phyloP scores from a whole-genome alignment of 2,329 filamentous ascomycete species.

The Coniella lustricola region DNA sequence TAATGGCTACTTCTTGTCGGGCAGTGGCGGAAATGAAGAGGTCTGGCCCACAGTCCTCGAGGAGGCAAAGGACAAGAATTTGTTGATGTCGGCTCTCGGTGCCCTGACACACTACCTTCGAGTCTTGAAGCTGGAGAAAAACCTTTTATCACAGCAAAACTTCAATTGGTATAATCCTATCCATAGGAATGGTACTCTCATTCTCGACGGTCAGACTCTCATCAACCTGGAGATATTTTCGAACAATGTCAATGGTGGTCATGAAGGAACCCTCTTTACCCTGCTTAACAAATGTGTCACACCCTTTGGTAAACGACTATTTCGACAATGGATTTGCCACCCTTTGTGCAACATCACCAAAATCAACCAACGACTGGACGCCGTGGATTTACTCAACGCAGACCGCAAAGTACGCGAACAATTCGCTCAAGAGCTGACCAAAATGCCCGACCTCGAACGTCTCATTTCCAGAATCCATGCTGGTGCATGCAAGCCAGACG shows the following conservation, averaged over 20 bases:
- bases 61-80: slow-evolving; percentile 67
- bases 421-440: slow-evolving; percentile 80
- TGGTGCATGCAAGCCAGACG: slow-evolving; percentile 78
- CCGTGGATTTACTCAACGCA: slow-evolving; percentile 85
- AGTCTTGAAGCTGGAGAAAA: slow-evolving; percentile 79
- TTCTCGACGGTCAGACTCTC: slow-evolving; percentile 90
- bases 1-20: slow-evolving; percentile 67
- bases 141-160: slow-evolving; percentile 80
- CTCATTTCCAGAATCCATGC: slow-evolving; percentile 93
- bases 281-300: slow-evolving; percentile 93
- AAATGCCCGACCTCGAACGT: slow-evolving; percentile 89
- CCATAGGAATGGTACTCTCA: slow-evolving; percentile 77
- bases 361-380: slow-evolving; percentile 91
- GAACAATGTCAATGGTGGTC: slow-evolving; percentile 81
- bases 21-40: slow-evolving; percentile 48
- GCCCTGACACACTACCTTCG: slow-evolving; percentile 82
- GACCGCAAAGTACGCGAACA: slow-evolving; percentile 75
- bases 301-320: slow-evolving; percentile 91
- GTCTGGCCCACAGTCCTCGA: slow-evolving; percentile 70
- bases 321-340: slow-evolving; percentile 96
- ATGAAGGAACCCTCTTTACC: slow-evolving; percentile 80
- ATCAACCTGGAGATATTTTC: slow-evolving; percentile 97
- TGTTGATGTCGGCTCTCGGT: slow-evolving; percentile 85
- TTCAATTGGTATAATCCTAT: slow-evolving; percentile 92
- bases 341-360: slow-evolving; percentile 78